Evolutionary conservation across 73 alveolate species (phyloP).

Genomic region (Paramecium caudatum): DNA sequence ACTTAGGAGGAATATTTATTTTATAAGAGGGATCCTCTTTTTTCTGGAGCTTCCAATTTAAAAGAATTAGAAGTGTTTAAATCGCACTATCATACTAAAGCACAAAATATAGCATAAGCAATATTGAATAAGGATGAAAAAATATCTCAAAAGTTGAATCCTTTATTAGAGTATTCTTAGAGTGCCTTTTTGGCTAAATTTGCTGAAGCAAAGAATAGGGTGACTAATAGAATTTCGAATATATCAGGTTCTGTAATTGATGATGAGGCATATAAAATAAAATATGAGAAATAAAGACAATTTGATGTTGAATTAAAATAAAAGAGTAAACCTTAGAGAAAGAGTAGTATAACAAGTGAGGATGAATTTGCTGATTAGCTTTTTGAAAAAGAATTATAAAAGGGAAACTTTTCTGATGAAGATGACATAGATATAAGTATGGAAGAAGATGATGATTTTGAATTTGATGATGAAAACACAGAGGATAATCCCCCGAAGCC

Average conservation of each 20-base stretch:
- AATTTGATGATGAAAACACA: slow-evolving; percentile 31
- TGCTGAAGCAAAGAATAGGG: slow-evolving; percentile 60
- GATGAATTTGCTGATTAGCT: slow-evolving; percentile 63
- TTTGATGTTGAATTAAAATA: background rate
- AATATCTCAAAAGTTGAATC: slow-evolving; percentile 27
- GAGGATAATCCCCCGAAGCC: background rate
- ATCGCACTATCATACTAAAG: slow-evolving; percentile 41
- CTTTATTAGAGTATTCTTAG: slow-evolving; percentile 22
- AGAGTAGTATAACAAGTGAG: slow-evolving; percentile 46
- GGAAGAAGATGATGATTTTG: slow-evolving; percentile 61
- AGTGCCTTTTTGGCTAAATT: slow-evolving; percentile 65
- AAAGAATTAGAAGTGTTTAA: slow-evolving; percentile 10
- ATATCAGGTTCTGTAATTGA: slow-evolving; percentile 29
- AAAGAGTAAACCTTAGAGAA: slow-evolving; percentile 22
- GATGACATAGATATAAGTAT: slow-evolving; percentile 46
- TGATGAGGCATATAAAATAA: slow-evolving; percentile 18
- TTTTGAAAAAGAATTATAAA: slow-evolving; percentile 56
- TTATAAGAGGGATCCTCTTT: slow-evolving; percentile 28
- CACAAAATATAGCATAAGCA: background rate
- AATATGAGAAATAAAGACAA: slow-evolving; percentile 27
- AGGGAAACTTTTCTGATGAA: slow-evolving; percentile 51
- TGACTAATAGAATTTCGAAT: slow-evolving; percentile 46
- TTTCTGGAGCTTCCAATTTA: slow-evolving; percentile 15
- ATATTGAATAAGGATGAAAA: background rate
- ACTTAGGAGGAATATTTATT: background rate